Conservation (phyloP, 2,329 filamentous ascomycete genomes). For the Scolecobasidium constrictum region DNA sequence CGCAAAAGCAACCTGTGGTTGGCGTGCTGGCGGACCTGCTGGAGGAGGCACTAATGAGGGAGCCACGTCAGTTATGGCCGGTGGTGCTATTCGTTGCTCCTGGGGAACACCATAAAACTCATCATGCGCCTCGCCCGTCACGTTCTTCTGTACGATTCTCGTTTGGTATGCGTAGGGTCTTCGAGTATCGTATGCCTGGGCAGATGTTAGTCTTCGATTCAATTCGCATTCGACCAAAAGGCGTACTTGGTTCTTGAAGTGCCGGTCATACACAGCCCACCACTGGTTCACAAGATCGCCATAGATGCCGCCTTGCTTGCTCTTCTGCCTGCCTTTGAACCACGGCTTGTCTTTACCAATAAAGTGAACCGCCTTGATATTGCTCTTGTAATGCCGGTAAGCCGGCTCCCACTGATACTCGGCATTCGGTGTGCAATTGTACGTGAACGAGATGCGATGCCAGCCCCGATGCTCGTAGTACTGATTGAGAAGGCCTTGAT, state of each 20-base stretch:
- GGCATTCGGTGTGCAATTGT: slow-evolving; percentile 93
- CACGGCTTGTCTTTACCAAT: slow-evolving; percentile 90
- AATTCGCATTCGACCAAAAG: too few species aligned
- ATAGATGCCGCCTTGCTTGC: slow-evolving; percentile 51
- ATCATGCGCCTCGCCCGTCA: slow-evolving; percentile 19
- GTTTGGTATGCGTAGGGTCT: slow-evolving; percentile 10
- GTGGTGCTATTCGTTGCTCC: slow-evolving; percentile 1
- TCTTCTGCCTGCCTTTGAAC: slow-evolving; percentile 34
- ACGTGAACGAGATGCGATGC: slow-evolving; percentile 85
- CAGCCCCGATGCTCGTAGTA: slow-evolving; percentile 69
- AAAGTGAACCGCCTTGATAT: slow-evolving; percentile 86
- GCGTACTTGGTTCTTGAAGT: slow-evolving; percentile 48
- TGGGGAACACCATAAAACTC: slow-evolving; percentile 10
- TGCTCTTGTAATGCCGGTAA: slow-evolving; percentile 83
- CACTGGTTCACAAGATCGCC: slow-evolving; percentile 77
- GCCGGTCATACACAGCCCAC: slow-evolving; percentile 90
- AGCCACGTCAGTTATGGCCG: slow-evolving; percentile 3
- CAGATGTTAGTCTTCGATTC: too few species aligned
- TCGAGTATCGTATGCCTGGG: slow-evolving; percentile 4
- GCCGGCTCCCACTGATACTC: slow-evolving; percentile 97
- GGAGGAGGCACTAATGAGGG: slow-evolving; percentile 13
- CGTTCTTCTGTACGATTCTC: slow-evolving; percentile 18
- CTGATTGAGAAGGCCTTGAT: slow-evolving; percentile 92
- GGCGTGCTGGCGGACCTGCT: slow-evolving; percentile 23
- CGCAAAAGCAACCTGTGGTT: background rate